These are phyloP conservation scores for Colletotrichum nymphaeae DNA, from an alignment of 2,329 filamentous ascomycete species.

Conservation along the genomic window DNA sequence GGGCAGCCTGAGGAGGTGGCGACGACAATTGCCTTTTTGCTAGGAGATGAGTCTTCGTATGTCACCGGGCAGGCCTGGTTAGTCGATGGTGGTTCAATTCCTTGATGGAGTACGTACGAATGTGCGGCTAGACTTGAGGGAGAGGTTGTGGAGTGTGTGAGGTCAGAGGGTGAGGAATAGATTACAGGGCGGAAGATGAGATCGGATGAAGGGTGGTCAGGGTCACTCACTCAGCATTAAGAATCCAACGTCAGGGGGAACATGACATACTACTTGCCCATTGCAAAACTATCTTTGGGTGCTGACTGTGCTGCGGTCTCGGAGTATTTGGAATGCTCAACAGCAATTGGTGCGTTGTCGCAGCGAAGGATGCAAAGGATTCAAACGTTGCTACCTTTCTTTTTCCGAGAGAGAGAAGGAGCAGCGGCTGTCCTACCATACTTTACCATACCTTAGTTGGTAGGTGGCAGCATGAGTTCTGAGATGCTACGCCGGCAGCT, in stretches of 20 bases:
- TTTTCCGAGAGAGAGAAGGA: not conserved
- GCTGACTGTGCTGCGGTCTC: not conserved
- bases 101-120: not conserved
- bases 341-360: not conserved
- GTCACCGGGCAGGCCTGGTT: conserved; percentile 41
- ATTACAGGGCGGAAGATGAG: not conserved
- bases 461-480: not conserved
- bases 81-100: conserved; percentile 40
- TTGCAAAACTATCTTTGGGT: not conserved
- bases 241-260: too few species aligned
- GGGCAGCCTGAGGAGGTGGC: conserved; percentile 44
- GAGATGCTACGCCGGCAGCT: not conserved
- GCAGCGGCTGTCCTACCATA: not conserved
- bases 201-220: not conserved
- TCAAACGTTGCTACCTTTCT: not conserved
- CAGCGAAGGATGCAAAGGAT: not conserved
- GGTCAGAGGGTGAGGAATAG: not conserved
- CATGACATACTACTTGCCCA: not conserved
- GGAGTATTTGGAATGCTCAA: not conserved
- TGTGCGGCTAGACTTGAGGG: not conserved
- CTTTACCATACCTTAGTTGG: not conserved
- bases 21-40: conserved; percentile 41
- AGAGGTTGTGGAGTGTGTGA: not conserved
- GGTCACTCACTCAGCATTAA: not conserved
- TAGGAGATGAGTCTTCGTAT: conserved; percentile 42